Percentiles rank a stretch among this genome's conserved stretches.
Conservation (phyloP, 1,284 basidiomycete species). For the Leccinum griseonigrum region DNA sequence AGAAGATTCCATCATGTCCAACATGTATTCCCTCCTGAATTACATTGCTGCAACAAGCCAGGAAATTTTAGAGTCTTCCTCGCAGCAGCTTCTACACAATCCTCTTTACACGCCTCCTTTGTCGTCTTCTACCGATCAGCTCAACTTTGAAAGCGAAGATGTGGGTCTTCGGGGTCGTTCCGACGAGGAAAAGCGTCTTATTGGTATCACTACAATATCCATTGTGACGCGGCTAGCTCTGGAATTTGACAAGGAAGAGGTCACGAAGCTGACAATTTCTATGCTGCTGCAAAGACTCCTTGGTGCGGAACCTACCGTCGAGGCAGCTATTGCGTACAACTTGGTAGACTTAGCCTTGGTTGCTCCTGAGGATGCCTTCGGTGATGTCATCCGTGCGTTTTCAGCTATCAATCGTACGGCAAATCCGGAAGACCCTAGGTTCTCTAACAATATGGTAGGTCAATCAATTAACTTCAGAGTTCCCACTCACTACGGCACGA, state of each 20-base stretch:
- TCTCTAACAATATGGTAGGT: slow-evolving; percentile 80
- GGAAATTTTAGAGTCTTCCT: slow-evolving; percentile 59
- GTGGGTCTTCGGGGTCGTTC: slow-evolving; percentile 62
- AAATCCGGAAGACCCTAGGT: slow-evolving; percentile 81
- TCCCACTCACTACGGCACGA: not conserved
- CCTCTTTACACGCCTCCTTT: slow-evolving; percentile 43
- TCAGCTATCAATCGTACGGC: slow-evolving; percentile 84
- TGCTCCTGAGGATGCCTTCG: slow-evolving; percentile 75
- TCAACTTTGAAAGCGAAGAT: slow-evolving; percentile 34
- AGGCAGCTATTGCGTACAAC: slow-evolving; percentile 90
- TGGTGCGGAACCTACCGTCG: slow-evolving; percentile 80
- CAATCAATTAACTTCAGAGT: not conserved
- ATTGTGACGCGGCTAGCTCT: slow-evolving; percentile 83
- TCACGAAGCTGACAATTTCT: slow-evolving; percentile 83
- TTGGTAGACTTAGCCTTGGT: slow-evolving; percentile 86
- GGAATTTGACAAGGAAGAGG: slow-evolving; percentile 81
- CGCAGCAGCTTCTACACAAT: slow-evolving; percentile 40
- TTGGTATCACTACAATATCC: slow-evolving; percentile 89
- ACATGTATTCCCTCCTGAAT: slow-evolving; percentile 94
- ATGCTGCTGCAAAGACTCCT: slow-evolving; percentile 91
- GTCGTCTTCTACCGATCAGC: slow-evolving; percentile 40
- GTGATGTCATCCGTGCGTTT: slow-evolving; percentile 84
- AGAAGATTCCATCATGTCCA: slow-evolving; percentile 90
- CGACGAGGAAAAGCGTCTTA: slow-evolving; percentile 82
- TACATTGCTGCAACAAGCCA: slow-evolving; percentile 82